phyloP scores from a whole-genome alignment of 148 eudicot species.

The Heliosperma pusillum region DNA sequence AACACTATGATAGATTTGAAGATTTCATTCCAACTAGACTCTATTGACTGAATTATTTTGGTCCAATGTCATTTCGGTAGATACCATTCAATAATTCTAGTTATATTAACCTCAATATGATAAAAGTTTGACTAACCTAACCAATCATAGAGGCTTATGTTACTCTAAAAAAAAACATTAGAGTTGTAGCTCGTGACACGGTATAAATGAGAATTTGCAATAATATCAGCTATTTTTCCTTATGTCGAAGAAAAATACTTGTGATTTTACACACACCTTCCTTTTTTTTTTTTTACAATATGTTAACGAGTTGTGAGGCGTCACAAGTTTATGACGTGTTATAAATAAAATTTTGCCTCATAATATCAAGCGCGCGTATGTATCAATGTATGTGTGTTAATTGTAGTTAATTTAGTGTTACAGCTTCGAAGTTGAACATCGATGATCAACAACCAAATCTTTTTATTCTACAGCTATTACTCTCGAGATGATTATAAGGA shows the following conservation, averaged over 20 bases:
- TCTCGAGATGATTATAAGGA: not conserved
- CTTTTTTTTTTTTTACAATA: too few relatives aligned
- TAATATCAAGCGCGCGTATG: not conserved
- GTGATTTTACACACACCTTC: too few relatives aligned
- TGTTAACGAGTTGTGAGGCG: too few relatives aligned
- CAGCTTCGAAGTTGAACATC: not conserved
- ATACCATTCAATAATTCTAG: not conserved
- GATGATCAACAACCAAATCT: not conserved
- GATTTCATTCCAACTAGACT: conserved; percentile 3
- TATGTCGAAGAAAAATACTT: too few relatives aligned
- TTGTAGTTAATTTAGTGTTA: not conserved
- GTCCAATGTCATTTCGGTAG: not conserved
- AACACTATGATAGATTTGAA: not conserved
- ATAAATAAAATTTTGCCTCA: too few relatives aligned
- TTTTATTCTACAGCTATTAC: conserved; percentile 1
- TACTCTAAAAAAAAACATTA: too few relatives aligned
- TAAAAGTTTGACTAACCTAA: not conserved
- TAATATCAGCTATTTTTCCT: too few relatives aligned
- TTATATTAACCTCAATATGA: not conserved
- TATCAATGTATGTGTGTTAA: too few relatives aligned
- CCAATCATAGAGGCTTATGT: not conserved
- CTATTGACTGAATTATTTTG: conserved; percentile 4
- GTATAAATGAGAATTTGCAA: too few relatives aligned
- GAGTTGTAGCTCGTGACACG: too few relatives aligned
- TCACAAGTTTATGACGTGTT: too few relatives aligned